phyloP scores from a whole-genome alignment of 179 eudicot species.

The Drosera spatulata region DNA sequence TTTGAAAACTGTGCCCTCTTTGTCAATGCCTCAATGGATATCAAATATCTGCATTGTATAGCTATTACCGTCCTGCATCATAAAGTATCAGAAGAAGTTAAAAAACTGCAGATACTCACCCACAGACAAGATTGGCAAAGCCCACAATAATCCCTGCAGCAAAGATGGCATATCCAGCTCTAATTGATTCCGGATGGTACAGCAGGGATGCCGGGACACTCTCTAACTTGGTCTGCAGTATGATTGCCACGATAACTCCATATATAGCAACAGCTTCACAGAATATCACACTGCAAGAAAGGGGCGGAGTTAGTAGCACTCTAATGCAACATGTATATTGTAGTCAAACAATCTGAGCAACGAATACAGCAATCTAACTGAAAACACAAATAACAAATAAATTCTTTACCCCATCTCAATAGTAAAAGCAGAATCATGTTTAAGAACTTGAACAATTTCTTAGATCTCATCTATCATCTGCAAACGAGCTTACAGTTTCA shows the following conservation, averaged over 20 bases:
- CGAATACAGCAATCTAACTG: no score
- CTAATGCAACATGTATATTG: no score
- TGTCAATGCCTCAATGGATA: no score
- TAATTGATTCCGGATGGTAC: constrained; percentile 69
- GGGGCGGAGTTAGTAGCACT: not conserved
- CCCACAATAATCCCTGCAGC: constrained; percentile 93
- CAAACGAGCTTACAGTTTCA: no score
- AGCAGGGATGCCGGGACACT: constrained; percentile 68
- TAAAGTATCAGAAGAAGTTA: no score
- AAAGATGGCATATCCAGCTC: constrained; percentile 97
- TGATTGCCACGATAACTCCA: constrained; percentile 96
- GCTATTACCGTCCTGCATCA: no score
- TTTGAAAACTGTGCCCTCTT: no score
- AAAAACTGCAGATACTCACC: constrained; percentile 32
- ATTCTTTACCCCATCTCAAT: no score
- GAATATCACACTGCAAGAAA: constrained; percentile 65
- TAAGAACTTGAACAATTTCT: not conserved
- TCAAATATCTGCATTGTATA: no score
- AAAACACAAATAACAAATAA: no score
- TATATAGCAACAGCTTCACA: constrained; percentile 99
- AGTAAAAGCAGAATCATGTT: not conserved
- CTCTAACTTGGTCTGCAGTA: constrained; percentile 91
- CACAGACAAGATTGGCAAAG: constrained; percentile 93
- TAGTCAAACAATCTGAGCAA: no score
- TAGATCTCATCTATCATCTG: no score